Evolutionary conservation across 768 basidiomycete species (phyloP).

Genomic region (Collybia sordida): DNA sequence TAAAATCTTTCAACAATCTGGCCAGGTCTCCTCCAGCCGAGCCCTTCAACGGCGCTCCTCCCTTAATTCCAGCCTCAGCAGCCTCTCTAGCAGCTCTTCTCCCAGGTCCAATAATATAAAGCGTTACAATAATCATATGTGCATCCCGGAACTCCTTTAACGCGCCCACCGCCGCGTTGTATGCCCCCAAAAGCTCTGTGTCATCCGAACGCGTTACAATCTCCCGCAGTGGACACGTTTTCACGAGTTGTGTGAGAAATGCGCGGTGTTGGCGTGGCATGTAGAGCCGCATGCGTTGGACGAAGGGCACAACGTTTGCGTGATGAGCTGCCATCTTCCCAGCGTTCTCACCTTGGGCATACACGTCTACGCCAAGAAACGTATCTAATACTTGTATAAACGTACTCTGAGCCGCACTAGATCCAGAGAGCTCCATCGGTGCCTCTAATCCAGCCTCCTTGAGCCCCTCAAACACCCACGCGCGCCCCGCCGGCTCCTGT

Average conservation of each 20-base stretch:
- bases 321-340: slow-evolving; percentile 7
- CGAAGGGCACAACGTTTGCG: slow-evolving; percentile 38
- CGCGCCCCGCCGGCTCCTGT: slow-evolving; percentile 29
- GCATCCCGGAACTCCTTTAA: slow-evolving; percentile 74
- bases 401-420: slow-evolving; percentile 81
- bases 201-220: slow-evolving; percentile 40
- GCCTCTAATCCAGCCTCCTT: slow-evolving; percentile 43
- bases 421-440: slow-evolving; percentile 64
- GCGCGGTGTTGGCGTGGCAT: slow-evolving; percentile 82
- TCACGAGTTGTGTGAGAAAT: slow-evolving; percentile 69
- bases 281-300: slow-evolving; percentile 74
- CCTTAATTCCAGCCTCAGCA: slow-evolving; percentile 13
- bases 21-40: slow-evolving; percentile 81
- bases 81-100: slow-evolving; percentile 24
- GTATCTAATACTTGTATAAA: slow-evolving; percentile 73
- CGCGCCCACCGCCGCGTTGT: slow-evolving; percentile 62
- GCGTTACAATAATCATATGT: slow-evolving; percentile 71
- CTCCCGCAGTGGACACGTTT: slow-evolving; percentile 58
- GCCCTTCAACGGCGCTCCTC: slow-evolving; percentile 42
- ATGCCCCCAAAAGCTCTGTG: slow-evolving; percentile 45
- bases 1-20: slow-evolving; percentile 71
- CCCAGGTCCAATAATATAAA: slow-evolving; percentile 79
- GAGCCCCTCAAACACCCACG: slow-evolving; percentile 51
- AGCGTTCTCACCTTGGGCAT: neutral
- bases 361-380: slow-evolving; percentile 66